Base-by-base conservation (phyloP, 163 green algal genomes). In the Prototheca wickerhamii region DNA sequence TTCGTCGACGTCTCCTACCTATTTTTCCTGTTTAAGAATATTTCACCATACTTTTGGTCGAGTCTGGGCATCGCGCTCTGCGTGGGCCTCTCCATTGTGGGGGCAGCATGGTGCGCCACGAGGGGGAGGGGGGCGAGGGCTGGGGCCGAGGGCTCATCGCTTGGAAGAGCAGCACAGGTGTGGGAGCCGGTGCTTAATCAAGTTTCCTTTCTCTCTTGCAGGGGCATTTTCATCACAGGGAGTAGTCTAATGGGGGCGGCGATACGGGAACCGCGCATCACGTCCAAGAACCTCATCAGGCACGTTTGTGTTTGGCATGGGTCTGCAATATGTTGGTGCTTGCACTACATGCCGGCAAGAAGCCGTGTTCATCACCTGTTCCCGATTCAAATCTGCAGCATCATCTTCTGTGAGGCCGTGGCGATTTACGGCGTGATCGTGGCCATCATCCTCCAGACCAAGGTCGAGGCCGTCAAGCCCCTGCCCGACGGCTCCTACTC, bases 371-470 rank as follows among this genome's bases (percentile, higher is more conserved):
- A 53, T 33, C n/a, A 52, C 32, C 46, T 6, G 5, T 49, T 28
- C 8, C 44, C 50, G 4, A 6, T 3, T 29, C 64, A 7, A 67
- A 5, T 37, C 10, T 75, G 75, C 88, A 96, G 87, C 62, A 86
- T 99, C 52, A 99, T 99, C 53, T 99, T 99, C 80, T 98, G 93
- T 69, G 94, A 99, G 68, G 94, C 94, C 0, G 90, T 96, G 34
- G 94, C 94, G 54, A 99, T 99, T 74, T 99, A 99, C 67, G 94
- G 94, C 1, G 91, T 99, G 46, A 98, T 99, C 65, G 91, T 98
- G 23, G 90, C 91, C 33, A 99, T 99, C 75, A 98, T 99, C 68
- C 72, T 99, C 52, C 86, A 95, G 63, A 98, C 91, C 55, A 97
- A 96, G 76, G 77, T 96, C 23, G 84, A 95, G 50, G 74, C 72